Conservation (phyloP, 1,139 yeast genomes). For the Kurtzmaniella quercitrusa region DNA sequence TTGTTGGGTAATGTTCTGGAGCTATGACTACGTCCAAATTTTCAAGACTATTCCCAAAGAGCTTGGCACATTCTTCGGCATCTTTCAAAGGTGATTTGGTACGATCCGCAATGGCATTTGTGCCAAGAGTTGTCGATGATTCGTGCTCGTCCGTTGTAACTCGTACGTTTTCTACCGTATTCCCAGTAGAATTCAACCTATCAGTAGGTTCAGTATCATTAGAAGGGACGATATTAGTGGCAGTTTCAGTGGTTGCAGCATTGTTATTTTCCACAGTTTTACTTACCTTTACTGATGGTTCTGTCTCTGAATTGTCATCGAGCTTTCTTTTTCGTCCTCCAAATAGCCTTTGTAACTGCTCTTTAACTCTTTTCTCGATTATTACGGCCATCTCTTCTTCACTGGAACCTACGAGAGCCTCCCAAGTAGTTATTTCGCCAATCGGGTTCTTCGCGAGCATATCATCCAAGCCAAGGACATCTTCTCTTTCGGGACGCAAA, state of each 20-base stretch:
- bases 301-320: neutral
- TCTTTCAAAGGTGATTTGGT: neutral
- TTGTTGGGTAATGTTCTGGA: constrained; percentile 43
- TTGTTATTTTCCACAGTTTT: neutral
- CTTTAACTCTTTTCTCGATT: neutral
- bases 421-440: constrained; percentile 1
- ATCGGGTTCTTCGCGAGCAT: neutral
- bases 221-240: neutral
- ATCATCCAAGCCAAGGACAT: neutral
- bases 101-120: neutral
- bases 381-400: neutral
- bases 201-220: neutral
- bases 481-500: neutral
- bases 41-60: constrained; percentile 23
- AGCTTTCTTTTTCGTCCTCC: neutral
- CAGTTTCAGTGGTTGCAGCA: neutral
- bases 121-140: neutral
- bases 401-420: neutral
- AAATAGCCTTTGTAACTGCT: neutral
- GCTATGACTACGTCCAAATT: constrained; percentile 37
- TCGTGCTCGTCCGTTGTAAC: neutral
- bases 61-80: constrained; percentile 7
- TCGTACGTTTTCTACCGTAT: too few species aligned
- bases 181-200: too few species aligned
- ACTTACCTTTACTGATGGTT: neutral